A percentile compares a stretch with the other conserved stretches of the same genome.
phyloP scores from a whole-genome alignment of 2,329 filamentous ascomycete genomes.

The Drechslerella dactyloides region DNA sequence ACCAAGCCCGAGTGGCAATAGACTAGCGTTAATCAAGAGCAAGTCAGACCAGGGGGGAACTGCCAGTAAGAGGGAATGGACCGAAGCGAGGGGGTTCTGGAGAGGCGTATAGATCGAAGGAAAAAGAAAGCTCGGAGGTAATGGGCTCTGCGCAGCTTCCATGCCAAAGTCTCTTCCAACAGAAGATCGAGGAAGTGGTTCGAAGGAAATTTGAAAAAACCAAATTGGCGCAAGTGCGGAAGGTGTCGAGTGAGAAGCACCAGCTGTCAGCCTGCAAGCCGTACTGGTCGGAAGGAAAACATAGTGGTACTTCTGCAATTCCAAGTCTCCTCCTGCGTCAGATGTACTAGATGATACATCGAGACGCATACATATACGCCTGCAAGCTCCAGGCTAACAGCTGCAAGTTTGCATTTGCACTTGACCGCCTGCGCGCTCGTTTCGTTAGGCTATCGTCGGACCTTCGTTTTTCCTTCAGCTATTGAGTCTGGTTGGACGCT shows the following conservation, averaged over 20 bases:
- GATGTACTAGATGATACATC: constrained; percentile 6
- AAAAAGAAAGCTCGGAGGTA: constrained; percentile 14
- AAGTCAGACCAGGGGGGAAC: constrained; percentile 27
- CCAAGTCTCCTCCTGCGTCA: constrained; percentile 35
- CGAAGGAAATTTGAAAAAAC: constrained; percentile 20
- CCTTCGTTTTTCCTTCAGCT: constrained; percentile 50
- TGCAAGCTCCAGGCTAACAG: constrained; percentile 19
- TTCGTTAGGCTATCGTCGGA: constrained; percentile 50
- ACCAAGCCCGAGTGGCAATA: constrained; percentile 15
- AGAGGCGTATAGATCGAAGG: constrained; percentile 9
- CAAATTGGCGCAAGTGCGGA: constrained; percentile 6
- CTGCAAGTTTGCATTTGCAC: constrained; percentile 33
- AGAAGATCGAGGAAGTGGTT: constrained; percentile 18
- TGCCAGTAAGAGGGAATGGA: constrained; percentile 35
- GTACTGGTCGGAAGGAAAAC: constrained; percentile 11
- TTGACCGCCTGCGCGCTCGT: constrained; percentile 45
- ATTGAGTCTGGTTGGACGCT: neutral
- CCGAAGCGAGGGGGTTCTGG: constrained; percentile 42
- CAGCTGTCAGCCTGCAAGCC: constrained; percentile 20
- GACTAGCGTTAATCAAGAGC: constrained; percentile 12
- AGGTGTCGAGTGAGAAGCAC: neutral
- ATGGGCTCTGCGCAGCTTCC: neutral
- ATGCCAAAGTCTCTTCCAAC: neutral
- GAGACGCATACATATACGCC: constrained; percentile 23
- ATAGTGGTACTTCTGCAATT: constrained; percentile 10